Conservation (phyloP, 441 rosid genomes). For the Gossypium gossypioides region DNA sequence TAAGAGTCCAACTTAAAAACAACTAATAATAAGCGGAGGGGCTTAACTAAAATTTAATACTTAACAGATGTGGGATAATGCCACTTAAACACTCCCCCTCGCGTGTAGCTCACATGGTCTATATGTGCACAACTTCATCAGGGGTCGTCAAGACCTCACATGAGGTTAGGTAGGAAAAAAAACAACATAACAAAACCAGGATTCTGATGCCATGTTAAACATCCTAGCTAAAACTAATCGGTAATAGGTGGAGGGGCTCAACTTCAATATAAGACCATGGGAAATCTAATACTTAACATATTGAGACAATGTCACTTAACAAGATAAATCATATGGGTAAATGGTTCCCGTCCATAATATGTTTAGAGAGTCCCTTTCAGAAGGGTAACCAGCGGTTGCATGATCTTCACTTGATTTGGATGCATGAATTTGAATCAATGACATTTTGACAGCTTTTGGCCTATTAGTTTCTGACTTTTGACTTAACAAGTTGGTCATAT, state of each 20-base stretch:
- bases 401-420: not conserved
- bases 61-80: not conserved
- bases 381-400: not conserved
- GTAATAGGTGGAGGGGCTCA: not conserved
- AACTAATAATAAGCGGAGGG: not conserved
- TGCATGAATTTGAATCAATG: not conserved
- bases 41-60: not conserved
- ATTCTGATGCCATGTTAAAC: no score
- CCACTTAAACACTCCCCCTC: not conserved
- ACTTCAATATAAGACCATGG: not conserved
- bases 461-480: not conserved
- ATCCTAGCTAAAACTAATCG: not conserved
- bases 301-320: not conserved
- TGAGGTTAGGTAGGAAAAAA: no score
- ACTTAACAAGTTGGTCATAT: not conserved
- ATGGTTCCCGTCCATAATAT: not conserved
- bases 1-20: not conserved
- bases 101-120: no score
- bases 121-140: no score
- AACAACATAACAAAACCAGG: no score
- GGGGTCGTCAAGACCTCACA: no score
- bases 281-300: not conserved
- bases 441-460: not conserved
- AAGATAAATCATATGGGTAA: not conserved
- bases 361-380: constrained; percentile 9